Percentiles rank a stretch among this genome's conserved stretches.
phyloP scores from a whole-genome alignment of 805 yeast genomes.

The Yarrowia alimentaria region DNA sequence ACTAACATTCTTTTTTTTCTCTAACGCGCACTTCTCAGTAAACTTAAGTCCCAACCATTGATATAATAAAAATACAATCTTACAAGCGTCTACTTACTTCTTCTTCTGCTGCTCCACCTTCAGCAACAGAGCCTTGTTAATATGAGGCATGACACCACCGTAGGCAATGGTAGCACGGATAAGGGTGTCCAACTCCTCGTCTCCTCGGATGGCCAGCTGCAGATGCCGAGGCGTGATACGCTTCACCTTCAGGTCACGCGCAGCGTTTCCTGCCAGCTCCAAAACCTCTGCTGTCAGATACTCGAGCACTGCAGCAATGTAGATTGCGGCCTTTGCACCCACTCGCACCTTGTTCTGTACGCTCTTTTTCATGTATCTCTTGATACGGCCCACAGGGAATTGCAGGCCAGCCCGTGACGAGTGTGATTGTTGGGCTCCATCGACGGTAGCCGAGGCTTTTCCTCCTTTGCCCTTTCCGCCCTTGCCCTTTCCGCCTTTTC shows the following conservation, averaged over 20 bases:
- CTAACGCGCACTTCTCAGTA: too few relatives aligned
- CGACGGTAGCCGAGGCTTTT: slow-evolving; percentile 60
- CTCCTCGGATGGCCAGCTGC: slow-evolving; percentile 96
- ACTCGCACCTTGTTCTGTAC: slow-evolving; percentile 83
- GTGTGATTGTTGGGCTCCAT: slow-evolving; percentile 66
- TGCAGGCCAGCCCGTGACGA: slow-evolving; percentile 87
- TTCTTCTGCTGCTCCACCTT: slow-evolving; percentile 59
- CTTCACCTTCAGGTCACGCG: slow-evolving; percentile 90
- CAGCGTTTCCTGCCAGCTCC: slow-evolving; percentile 98
- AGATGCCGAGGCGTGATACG: slow-evolving; percentile 98
- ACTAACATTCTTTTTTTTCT: too few relatives aligned
- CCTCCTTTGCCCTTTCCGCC: slow-evolving; percentile 97
- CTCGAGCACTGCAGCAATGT: slow-evolving; percentile 93
- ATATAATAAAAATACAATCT: slow-evolving; percentile 18
- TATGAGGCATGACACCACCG: slow-evolving; percentile 97
- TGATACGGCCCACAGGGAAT: slow-evolving; percentile 98
- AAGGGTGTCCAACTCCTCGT: slow-evolving; percentile 92
- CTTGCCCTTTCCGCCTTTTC: slow-evolving; percentile 64
- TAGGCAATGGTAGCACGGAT: slow-evolving; percentile 89
- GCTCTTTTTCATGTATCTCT: slow-evolving; percentile 88
- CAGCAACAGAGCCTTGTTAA: slow-evolving; percentile 74
- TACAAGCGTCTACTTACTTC: slow-evolving; percentile 13
- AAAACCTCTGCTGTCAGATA: slow-evolving; percentile 96
- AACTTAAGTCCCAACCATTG: too few relatives aligned
- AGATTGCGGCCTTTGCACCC: slow-evolving; percentile 88